Evolutionary conservation across 2,329 filamentous ascomycete species (phyloP).

Genomic region (Fusarium redolens): DNA sequence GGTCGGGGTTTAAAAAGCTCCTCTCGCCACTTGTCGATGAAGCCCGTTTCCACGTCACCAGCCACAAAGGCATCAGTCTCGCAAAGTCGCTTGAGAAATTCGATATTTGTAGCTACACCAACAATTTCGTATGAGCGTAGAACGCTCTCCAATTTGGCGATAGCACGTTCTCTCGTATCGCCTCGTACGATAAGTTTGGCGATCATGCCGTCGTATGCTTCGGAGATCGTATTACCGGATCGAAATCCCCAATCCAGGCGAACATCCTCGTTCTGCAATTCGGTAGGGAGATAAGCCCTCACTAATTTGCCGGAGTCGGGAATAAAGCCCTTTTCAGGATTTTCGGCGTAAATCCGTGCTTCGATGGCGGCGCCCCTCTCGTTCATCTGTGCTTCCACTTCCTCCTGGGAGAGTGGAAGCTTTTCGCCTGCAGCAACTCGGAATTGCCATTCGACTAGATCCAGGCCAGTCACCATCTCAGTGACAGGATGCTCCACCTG

Average conservation of each 20-base stretch:
- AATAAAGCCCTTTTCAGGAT: constrained; percentile 90
- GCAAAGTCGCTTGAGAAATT: constrained; percentile 92
- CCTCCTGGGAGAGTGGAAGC: constrained; percentile 65
- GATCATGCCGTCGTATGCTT: constrained; percentile 98
- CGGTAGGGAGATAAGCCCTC: constrained; percentile 79
- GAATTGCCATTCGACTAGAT: constrained; percentile 96
- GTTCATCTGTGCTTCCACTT: constrained; percentile 80
- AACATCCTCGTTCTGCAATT: constrained; percentile 71
- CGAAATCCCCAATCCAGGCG: constrained; percentile 95
- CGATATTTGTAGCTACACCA: constrained; percentile 93
- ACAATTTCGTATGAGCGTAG: constrained; percentile 92
- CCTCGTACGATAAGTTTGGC: constrained; percentile 95
- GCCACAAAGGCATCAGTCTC: constrained; percentile 82
- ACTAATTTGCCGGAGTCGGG: constrained; percentile 91
- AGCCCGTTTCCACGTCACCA: constrained; percentile 94
- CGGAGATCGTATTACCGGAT: constrained; percentile 89
- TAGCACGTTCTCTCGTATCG: constrained; percentile 79
- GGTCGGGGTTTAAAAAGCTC: constrained; percentile 77
- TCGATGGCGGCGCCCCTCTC: constrained; percentile 89
- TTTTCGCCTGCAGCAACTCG: constrained; percentile 72
- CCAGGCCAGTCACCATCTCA: constrained; percentile 74
- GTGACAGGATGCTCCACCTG: constrained; percentile 98
- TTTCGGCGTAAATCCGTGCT: constrained; percentile 96
- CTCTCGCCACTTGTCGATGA: constrained; percentile 87
- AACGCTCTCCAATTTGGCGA: constrained; percentile 83